Conservation (phyloP, 805 yeast genomes). For the Ogataea sp. region DNA sequence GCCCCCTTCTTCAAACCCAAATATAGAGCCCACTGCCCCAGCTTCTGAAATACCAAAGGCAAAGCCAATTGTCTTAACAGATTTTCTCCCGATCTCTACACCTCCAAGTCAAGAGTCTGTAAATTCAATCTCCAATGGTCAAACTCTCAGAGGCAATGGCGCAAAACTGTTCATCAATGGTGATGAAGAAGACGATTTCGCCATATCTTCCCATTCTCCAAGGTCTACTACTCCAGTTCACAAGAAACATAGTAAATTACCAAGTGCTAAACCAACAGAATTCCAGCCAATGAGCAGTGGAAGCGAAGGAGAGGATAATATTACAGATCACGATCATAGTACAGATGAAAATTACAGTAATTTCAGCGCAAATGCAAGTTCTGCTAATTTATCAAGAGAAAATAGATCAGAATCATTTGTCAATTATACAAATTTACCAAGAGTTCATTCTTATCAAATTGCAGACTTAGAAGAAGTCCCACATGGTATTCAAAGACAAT, state of each 20-base stretch:
- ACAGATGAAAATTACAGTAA: not conserved
- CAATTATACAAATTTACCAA: slow-evolving; percentile 27
- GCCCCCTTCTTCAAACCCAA: slow-evolving; percentile 68
- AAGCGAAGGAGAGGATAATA: slow-evolving; percentile 31
- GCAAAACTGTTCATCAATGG: not conserved
- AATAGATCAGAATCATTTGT: slow-evolving; percentile 23
- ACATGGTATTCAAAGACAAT: slow-evolving; percentile 85
- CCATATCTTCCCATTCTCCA: not conserved
- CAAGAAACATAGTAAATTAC: slow-evolving; percentile 19
- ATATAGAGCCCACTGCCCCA: slow-evolving; percentile 58
- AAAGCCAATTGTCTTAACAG: slow-evolving; percentile 76
- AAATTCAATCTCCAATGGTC: too few species aligned
- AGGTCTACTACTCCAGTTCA: slow-evolving; percentile 4
- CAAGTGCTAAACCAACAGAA: slow-evolving; percentile 41
- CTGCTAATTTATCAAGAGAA: slow-evolving; percentile 2
- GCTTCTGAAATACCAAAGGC: slow-evolving; percentile 62
- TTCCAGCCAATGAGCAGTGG: slow-evolving; percentile 49
- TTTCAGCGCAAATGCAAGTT: not conserved
- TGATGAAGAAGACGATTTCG: not conserved
- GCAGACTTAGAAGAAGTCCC: slow-evolving; percentile 98
- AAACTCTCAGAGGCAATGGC: too few species aligned
- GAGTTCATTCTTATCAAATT: slow-evolving; percentile 51
- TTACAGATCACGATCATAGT: not conserved
- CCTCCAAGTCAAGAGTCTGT: too few species aligned
- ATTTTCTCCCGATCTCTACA: slow-evolving; percentile 32